Conservation (phyloP, 768 basidiomycete genomes). For the Psilocybe azurescens region DNA sequence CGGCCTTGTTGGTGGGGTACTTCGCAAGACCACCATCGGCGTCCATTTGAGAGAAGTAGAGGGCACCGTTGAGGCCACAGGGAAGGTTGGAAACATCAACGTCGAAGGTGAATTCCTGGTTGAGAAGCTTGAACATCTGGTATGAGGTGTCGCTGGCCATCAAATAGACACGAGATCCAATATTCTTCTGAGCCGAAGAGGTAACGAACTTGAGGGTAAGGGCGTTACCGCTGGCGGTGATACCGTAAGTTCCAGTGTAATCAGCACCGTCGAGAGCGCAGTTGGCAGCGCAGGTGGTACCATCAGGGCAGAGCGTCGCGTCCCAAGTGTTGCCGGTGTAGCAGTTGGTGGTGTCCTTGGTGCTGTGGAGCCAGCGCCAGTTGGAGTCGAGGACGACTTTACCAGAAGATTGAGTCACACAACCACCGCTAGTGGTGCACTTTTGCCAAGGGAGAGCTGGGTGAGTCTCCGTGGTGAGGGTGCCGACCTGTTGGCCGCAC, state of each 20-base stretch:
- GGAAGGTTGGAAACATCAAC: constrained; percentile 63
- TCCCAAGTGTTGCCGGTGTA: constrained; percentile 66
- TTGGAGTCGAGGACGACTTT: constrained; percentile 58
- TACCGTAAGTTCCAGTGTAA: constrained; percentile 57
- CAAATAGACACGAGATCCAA: constrained; percentile 55
- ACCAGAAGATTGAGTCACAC: constrained; percentile 39
- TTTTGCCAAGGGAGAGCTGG: constrained; percentile 49
- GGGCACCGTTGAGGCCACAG: constrained; percentile 64
- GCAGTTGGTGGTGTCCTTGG: constrained; percentile 44
- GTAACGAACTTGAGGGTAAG: constrained; percentile 58
- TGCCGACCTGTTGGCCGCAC: constrained; percentile 61
- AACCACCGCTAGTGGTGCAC: constrained; percentile 49
- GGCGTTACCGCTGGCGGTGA: constrained; percentile 50
- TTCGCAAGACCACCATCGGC: constrained; percentile 55
- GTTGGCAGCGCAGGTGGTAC: constrained; percentile 48
- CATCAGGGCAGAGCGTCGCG: constrained; percentile 53
- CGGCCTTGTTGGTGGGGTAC: constrained; percentile 59
- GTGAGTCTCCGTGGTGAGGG: constrained; percentile 52
- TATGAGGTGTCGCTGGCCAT: constrained; percentile 51
- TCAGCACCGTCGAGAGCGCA: constrained; percentile 53
- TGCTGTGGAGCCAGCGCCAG: constrained; percentile 60
- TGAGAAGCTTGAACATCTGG: constrained; percentile 49
- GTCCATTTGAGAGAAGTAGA: constrained; percentile 64
- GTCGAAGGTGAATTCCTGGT: constrained; percentile 67
- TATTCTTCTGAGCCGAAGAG: constrained; percentile 37